Evolutionary conservation across 352 stramenopile genomes (phyloP).

Genomic region (Phytophthora fragariae): DNA sequence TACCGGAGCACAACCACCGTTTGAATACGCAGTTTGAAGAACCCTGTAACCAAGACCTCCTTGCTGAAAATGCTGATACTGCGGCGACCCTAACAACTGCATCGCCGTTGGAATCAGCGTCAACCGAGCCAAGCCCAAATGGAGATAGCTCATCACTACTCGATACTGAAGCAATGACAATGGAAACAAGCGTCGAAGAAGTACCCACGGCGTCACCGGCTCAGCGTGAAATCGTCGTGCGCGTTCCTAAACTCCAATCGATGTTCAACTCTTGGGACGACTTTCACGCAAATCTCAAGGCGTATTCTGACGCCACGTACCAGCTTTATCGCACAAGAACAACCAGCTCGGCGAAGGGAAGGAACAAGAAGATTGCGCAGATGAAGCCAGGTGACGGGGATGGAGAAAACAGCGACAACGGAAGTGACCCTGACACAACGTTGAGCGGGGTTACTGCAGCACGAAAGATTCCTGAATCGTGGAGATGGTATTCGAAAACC

Average conservation of each 20-base stretch:
- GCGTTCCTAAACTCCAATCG: constrained; percentile 59
- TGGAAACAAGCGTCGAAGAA: constrained; percentile 16
- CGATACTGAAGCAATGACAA: constrained; percentile 13
- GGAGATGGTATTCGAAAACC: constrained; percentile 87
- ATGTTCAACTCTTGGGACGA: constrained; percentile 75
- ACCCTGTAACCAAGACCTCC: constrained; percentile 4
- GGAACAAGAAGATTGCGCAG: constrained; percentile 76
- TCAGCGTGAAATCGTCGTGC: constrained; percentile 61
- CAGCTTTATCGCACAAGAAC: constrained; percentile 82
- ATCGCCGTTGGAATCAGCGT: constrained; percentile 7
- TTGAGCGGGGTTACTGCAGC: constrained; percentile 25
- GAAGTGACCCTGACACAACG: constrained; percentile 20
- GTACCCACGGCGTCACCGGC: not conserved
- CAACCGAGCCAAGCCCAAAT: constrained; percentile 5
- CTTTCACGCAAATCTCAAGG: constrained; percentile 65
- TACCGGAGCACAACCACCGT: constrained; percentile 68
- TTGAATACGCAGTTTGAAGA: constrained; percentile 39
- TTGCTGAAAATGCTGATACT: constrained; percentile 12
- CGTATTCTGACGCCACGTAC: constrained; percentile 73
- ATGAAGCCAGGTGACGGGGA: constrained; percentile 42
- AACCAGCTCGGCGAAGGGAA: constrained; percentile 70
- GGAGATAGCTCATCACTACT: constrained; percentile 17
- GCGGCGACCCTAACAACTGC: constrained; percentile 5
- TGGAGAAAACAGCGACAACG: constrained; percentile 39
- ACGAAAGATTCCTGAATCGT: constrained; percentile 65